Evolutionary conservation across 495 filamentous ascomycete genomes (phyloP), one percentile per base, ranked within the genome.

Genomic region (Usnea hakonensis): DNA sequence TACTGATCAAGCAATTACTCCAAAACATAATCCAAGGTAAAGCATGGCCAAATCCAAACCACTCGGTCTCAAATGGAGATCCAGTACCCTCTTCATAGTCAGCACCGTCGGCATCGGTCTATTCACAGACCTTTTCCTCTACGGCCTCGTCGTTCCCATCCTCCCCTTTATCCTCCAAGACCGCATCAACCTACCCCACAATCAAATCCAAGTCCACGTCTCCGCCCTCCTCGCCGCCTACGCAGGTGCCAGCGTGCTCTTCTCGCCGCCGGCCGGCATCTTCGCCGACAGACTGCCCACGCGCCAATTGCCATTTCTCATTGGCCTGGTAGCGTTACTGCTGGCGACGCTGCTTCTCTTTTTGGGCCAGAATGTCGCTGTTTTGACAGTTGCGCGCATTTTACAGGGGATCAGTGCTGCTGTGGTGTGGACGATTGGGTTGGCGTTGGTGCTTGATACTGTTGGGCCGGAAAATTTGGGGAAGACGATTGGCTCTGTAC

Each of bases 341-440:
- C 75, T 74, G 11, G 81, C 80, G 2, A 89, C 87, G 54, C 66
- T 82, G 1, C 69, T 89, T 57, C 73, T 89, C 2, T 81, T 78
- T 8, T 36, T 80, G 8, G 83, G 84, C 0, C 71, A 74, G 54
- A 81, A 70, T 32, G 61, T 87, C 11, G 60, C 75, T 3, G 71
- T 84, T 4, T 75, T 88, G 26, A 71, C 81, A 7, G 23, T 83
- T 10, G 85, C 84, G 11, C 73, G 87, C 28, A 61, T 87, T 10
- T 68, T 88, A 23, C 85, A 90, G 69, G 85, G 86, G 8, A 70
- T 80, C 6, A 83, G 82, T 64, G 81, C 78, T 6, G 85, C 84
- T 4, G 76, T 85, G 44, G 85, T 89, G 0, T 85, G 83, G 77
- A 85, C 85, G 0, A 78, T 85, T 23, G 83, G 84, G 2, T 71